Evolutionary conservation across 306 rosid genomes (phyloP).

Genomic region (Purshia tridentata): DNA sequence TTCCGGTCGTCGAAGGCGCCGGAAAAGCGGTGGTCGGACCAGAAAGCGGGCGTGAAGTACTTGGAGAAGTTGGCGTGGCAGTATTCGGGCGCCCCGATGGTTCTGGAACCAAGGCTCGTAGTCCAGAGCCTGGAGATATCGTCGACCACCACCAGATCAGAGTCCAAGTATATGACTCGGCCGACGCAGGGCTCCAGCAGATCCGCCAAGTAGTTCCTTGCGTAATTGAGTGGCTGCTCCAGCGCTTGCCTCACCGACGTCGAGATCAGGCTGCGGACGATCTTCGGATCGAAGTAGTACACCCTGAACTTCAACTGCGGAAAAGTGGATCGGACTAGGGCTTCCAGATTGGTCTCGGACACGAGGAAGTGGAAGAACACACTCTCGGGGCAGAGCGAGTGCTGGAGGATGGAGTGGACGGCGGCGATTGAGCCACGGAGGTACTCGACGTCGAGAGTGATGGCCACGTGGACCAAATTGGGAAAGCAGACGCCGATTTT

Average conservation of each 20-base stretch:
- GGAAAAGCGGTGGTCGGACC: slow-evolving; percentile 41
- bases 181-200: slow-evolving; percentile 56
- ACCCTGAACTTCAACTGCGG: slow-evolving; percentile 64
- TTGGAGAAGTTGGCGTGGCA: slow-evolving; percentile 73
- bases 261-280: slow-evolving; percentile 56
- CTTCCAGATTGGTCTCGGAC: slow-evolving; percentile 49
- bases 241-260: slow-evolving; percentile 74
- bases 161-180: slow-evolving; percentile 67
- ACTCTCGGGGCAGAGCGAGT: slow-evolving; percentile 56
- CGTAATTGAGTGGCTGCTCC: slow-evolving; percentile 77
- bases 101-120: slow-evolving; percentile 41
- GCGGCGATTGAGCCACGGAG: slow-evolving; percentile 89
- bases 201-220: slow-evolving; percentile 68
- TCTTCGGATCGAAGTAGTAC: slow-evolving; percentile 58
- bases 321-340: slow-evolving; percentile 63
- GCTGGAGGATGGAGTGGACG: slow-evolving; percentile 64
- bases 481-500: slow-evolving; percentile 49
- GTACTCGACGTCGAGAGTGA: slow-evolving; percentile 69
- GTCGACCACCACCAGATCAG: slow-evolving; percentile 68
- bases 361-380: slow-evolving; percentile 75
- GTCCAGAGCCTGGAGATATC: slow-evolving; percentile 62
- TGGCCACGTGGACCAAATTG: slow-evolving; percentile 63
- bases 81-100: slow-evolving; percentile 77
- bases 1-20: slow-evolving; percentile 40
- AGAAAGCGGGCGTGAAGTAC: slow-evolving; percentile 63